Evolutionary conservation across 495 filamentous ascomycete genomes (phyloP).

Genomic region (Penicillium longicatenatum): DNA sequence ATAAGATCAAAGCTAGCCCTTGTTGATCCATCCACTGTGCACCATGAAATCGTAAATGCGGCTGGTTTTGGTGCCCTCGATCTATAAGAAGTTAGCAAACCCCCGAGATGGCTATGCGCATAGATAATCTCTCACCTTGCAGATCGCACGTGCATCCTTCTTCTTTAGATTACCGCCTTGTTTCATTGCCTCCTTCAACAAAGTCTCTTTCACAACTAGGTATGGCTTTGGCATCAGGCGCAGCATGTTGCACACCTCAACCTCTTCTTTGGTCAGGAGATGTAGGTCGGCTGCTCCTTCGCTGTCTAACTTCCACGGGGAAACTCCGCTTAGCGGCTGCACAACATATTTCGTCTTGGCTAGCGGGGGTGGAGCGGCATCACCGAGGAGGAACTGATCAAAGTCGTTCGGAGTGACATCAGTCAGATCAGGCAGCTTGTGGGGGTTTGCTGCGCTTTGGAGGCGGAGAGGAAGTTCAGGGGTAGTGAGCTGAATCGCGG

Average conservation of each 20-base stretch:
- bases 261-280: slow-evolving; percentile 81
- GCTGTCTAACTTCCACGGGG: slow-evolving; percentile 68
- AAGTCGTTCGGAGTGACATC: slow-evolving; percentile 44
- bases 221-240: slow-evolving; percentile 92
- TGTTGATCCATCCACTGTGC: slow-evolving; percentile 81
- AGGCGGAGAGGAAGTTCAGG: slow-evolving; percentile 71
- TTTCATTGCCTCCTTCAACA: slow-evolving; percentile 87
- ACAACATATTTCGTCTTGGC: slow-evolving; percentile 49
- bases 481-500: slow-evolving; percentile 69
- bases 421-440: slow-evolving; percentile 34
- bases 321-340: slow-evolving; percentile 54
- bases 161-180: slow-evolving; percentile 85
- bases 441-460: slow-evolving; percentile 42
- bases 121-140: slow-evolving; percentile 48
- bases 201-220: slow-evolving; percentile 85
- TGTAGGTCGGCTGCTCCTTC: slow-evolving; percentile 81
- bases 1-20: slow-evolving; percentile 13
- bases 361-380: slow-evolving; percentile 44
- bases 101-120: background rate
- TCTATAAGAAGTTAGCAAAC: slow-evolving; percentile 37
- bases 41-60: slow-evolving; percentile 94
- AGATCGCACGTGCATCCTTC: slow-evolving; percentile 77
- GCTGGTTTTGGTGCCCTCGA: slow-evolving; percentile 64
- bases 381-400: slow-evolving; percentile 47
- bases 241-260: slow-evolving; percentile 78